Evolutionary conservation across 1,284 basidiomycete genomes (phyloP), one percentile per base, ranked within the genome.

Genomic region (Ganoderma resinaceum): DNA sequence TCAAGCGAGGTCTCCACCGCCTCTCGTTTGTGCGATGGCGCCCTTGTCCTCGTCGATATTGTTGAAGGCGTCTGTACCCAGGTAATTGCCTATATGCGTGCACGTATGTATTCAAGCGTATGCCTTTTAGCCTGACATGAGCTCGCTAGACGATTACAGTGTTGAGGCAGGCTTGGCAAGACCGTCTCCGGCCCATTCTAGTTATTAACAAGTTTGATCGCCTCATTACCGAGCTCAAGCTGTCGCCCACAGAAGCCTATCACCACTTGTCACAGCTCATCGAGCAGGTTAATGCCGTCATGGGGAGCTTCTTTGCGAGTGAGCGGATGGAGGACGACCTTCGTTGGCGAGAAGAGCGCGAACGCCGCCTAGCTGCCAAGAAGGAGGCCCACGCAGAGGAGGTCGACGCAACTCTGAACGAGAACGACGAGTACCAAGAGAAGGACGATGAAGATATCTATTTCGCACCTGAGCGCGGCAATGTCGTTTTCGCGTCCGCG

Each of bases 61-160:
- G 96, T 99, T 5, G 98, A 99, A 83, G 98, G 98, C 23, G 98
- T 99, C 9, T 99, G 96, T 79, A 99, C 97, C 1, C 97, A 99
- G 85, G 95, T 92, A 70, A 73, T 89, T 80, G 16, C 58, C 23
- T 59, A 23, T 29, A 59, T 40, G 12, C 37, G n/a, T n/a, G 6
- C 7, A 14, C 2, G 42, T 65, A 31, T 60, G 42, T 61, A 57
- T 14, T 31, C 43, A 18, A 40, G 23, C 12, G 8, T 42, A 23
- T 14, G 6, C 18, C 3, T 37, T 12, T 11, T 4, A 2, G 29
- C 18, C 53, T 55, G 23, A 40, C n/a, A 11, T 37, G 37, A 14
- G 23, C 23, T 42, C 8, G 11, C 1, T 52, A 98, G 95, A 99
- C 98, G 0, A 95, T 98, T 71, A 90, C 96, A 2, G 98, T 99